A percentile compares a stretch with the other conserved stretches of the same genome.
These are phyloP conservation scores for Trichoderma erinaceum DNA, from an alignment of 495 filamentous ascomycete species.

Conservation along the genomic window DNA sequence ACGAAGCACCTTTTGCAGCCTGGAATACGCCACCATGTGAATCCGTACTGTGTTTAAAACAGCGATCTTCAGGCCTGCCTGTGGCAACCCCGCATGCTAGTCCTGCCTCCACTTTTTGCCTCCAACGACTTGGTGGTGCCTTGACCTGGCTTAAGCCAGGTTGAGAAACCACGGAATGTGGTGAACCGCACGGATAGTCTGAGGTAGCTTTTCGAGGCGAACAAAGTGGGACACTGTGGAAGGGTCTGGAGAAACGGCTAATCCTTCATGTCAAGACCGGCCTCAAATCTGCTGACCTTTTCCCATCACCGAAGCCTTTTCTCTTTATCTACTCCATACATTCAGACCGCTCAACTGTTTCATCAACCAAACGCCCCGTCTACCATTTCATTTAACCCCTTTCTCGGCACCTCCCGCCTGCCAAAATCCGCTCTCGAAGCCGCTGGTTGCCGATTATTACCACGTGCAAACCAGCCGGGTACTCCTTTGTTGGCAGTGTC, in stretches of 20 bases:
- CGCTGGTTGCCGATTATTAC: neutral
- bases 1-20: no score
- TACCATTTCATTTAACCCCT: neutral
- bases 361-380: neutral
- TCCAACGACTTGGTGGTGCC: constrained; percentile 6
- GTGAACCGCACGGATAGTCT: neutral
- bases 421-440: neutral
- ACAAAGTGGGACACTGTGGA: constrained; percentile 11
- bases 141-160: constrained; percentile 5
- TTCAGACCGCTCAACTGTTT: neutral
- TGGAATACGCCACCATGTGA: neutral
- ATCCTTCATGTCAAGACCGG: constrained; percentile 2
- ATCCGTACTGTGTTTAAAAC: neutral
- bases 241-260: constrained; percentile 4
- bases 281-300: constrained; percentile 11
- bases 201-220: constrained; percentile 4
- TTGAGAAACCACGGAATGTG: neutral
- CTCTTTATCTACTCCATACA: neutral
- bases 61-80: constrained; percentile 6
- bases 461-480: neutral
- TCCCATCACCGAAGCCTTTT: neutral
- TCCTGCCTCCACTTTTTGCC: neutral
- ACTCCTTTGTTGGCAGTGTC: neutral
- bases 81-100: constrained; percentile 6
- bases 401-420: neutral